Conservation (phyloP, 257 asterid genomes). For the Gentiana straminea region DNA sequence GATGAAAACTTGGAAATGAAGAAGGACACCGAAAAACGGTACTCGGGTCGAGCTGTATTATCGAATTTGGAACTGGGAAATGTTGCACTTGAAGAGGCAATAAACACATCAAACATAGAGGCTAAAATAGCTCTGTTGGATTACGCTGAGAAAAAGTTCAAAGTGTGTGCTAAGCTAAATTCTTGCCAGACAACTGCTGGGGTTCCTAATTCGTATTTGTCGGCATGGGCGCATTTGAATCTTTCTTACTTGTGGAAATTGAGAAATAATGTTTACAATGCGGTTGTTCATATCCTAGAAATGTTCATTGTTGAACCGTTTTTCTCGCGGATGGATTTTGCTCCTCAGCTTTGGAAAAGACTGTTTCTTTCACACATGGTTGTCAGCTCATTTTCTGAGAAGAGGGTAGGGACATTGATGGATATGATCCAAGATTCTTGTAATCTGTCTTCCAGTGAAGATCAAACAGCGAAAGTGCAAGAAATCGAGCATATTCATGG, state of each 20-base stretch:
- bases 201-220: slow-evolving; percentile 64
- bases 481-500: slow-evolving; percentile 49
- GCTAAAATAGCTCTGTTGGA: slow-evolving; percentile 65
- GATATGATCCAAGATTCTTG: slow-evolving; percentile 55
- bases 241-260: slow-evolving; percentile 57
- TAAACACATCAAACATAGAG: slow-evolving; percentile 46
- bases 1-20: slow-evolving; percentile 28
- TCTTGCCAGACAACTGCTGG: slow-evolving; percentile 61
- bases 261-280: slow-evolving; percentile 27
- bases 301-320: slow-evolving; percentile 68
- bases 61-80: slow-evolving; percentile 86
- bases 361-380: slow-evolving; percentile 66
- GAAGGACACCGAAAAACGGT: slow-evolving; percentile 31
- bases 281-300: slow-evolving; percentile 47
- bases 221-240: slow-evolving; percentile 77
- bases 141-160: slow-evolving; percentile 72
- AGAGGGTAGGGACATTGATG: slow-evolving; percentile 57
- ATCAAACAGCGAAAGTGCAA: slow-evolving; percentile 63
- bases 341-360: slow-evolving; percentile 71
- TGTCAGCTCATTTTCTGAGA: slow-evolving; percentile 62
- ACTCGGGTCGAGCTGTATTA: slow-evolving; percentile 73
- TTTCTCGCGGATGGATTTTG: slow-evolving; percentile 68
- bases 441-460: slow-evolving; percentile 71
- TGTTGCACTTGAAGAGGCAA: slow-evolving; percentile 78
- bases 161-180: slow-evolving; percentile 62